These are phyloP conservation scores for Aspergillus arachidicola DNA, from an alignment of 2,329 filamentous ascomycete genomes.

Conservation along the genomic window DNA sequence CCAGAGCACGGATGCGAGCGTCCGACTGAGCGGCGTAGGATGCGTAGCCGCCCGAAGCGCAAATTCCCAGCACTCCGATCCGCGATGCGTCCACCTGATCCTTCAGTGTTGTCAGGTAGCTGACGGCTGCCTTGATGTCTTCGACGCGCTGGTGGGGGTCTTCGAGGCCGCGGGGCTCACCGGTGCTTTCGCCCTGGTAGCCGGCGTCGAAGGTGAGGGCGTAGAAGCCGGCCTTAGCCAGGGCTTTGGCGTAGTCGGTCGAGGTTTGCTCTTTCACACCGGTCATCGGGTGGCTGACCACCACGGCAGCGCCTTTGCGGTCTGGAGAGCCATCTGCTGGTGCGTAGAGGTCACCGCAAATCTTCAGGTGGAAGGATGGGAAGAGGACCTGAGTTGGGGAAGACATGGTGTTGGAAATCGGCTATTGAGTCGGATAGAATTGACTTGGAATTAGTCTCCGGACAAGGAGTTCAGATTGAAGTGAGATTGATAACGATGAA, in stretches of 20 bases:
- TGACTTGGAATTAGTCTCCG: background rate
- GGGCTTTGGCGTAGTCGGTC: conserved; percentile 32
- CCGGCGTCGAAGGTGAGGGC: conserved; percentile 41
- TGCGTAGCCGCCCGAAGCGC: conserved; percentile 40
- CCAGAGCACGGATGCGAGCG: conserved; percentile 42
- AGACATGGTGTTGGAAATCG: background rate
- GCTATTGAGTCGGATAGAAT: background rate
- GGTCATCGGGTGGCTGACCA: conserved; percentile 23
- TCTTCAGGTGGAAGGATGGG: conserved; percentile 5
- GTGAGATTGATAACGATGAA: background rate
- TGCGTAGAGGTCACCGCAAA: background rate
- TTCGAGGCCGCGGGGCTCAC: conserved; percentile 42
- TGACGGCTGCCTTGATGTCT: conserved; percentile 41
- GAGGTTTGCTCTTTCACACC: conserved; percentile 45
- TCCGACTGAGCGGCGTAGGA: conserved; percentile 40
- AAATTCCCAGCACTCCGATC: conserved; percentile 46
- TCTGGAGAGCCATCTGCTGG: background rate
- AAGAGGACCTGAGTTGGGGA: background rate
- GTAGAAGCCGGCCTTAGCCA: conserved; percentile 37
- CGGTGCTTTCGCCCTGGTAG: conserved; percentile 42
- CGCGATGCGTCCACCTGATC: conserved; percentile 30
- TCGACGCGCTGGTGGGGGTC: conserved; percentile 41
- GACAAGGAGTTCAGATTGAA: background rate
- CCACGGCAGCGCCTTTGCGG: conserved; percentile 15
- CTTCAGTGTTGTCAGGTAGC: conserved; percentile 28